Conservation (phyloP, 805 yeast genomes). For the Saccharomycopsis capsularis region DNA sequence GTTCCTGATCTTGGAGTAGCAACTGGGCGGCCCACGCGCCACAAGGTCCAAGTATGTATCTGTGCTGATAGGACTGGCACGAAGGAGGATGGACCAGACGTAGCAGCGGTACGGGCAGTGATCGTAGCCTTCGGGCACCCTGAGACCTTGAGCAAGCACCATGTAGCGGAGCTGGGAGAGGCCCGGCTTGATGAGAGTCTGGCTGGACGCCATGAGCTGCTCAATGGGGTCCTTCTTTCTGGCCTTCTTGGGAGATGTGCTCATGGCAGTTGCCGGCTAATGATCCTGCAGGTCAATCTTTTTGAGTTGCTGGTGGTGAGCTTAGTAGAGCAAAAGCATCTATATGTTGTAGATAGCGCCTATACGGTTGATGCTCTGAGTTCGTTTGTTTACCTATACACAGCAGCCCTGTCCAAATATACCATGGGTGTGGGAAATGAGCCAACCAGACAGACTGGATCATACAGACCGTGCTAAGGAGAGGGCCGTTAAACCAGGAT, state of each 20-base stretch:
- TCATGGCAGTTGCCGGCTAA: no score
- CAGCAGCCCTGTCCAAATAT: no score
- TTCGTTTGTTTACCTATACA: no score
- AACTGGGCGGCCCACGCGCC: constrained; percentile 48
- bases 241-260: constrained; percentile 29
- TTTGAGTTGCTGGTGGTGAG: no score
- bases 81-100: constrained; percentile 73
- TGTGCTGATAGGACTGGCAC: constrained; percentile 52
- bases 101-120: constrained; percentile 40
- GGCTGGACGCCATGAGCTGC: constrained; percentile 38
- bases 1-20: constrained; percentile 65
- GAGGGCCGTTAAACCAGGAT: no score
- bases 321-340: no score
- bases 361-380: no score
- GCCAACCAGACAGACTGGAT: no score
- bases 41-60: constrained; percentile 49
- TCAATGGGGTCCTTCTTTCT: constrained; percentile 50
- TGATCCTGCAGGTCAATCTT: no score
- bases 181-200: constrained; percentile 40
- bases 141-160: constrained; percentile 42
- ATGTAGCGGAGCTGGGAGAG: constrained; percentile 48
- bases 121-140: constrained; percentile 20
- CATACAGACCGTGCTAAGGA: no score
- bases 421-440: no score
- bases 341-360: no score